Conservation (phyloP, 2,329 filamentous ascomycete genomes). For the Exophiala mesophila region DNA sequence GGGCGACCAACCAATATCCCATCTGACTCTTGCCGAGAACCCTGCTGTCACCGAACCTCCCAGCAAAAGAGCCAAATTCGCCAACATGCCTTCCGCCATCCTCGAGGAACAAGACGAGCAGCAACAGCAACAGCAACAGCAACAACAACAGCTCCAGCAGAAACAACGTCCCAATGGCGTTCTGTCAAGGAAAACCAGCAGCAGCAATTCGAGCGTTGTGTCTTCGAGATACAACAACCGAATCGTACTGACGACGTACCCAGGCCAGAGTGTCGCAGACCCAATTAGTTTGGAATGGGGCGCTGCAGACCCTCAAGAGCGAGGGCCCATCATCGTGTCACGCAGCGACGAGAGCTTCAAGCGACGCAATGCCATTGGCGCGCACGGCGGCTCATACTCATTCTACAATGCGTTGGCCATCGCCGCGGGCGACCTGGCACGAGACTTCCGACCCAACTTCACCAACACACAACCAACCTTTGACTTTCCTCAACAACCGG, state of each 20-base stretch:
- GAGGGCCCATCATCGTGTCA: conserved; percentile 86
- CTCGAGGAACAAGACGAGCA: too few relatives aligned
- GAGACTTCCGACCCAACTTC: conserved; percentile 72
- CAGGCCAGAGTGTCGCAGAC: conserved; percentile 88
- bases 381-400: conserved; percentile 85
- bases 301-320: conserved; percentile 63
- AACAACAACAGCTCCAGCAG: too few relatives aligned
- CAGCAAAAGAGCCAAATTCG: too few relatives aligned
- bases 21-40: too few relatives aligned
- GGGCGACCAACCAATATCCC: too few relatives aligned
- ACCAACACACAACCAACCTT: conserved; percentile 89
- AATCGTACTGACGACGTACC: conserved; percentile 77
- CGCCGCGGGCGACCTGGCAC: conserved; percentile 80
- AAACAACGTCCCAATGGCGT: too few relatives aligned
- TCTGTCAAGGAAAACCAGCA: too few relatives aligned
- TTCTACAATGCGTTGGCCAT: conserved; percentile 93
- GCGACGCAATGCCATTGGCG: conserved; percentile 68
- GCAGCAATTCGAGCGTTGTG: too few relatives aligned
- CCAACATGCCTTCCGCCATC: too few relatives aligned
- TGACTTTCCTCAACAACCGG: conserved; percentile 77
- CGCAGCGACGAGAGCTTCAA: conserved; percentile 69
- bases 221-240: too few relatives aligned
- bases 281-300: conserved; percentile 89
- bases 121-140: too few relatives aligned
- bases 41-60: too few relatives aligned